Evolutionary conservation across 192 early-diverging fungal genomes (phyloP).

Genomic region (Funneliformis geosporum): DNA sequence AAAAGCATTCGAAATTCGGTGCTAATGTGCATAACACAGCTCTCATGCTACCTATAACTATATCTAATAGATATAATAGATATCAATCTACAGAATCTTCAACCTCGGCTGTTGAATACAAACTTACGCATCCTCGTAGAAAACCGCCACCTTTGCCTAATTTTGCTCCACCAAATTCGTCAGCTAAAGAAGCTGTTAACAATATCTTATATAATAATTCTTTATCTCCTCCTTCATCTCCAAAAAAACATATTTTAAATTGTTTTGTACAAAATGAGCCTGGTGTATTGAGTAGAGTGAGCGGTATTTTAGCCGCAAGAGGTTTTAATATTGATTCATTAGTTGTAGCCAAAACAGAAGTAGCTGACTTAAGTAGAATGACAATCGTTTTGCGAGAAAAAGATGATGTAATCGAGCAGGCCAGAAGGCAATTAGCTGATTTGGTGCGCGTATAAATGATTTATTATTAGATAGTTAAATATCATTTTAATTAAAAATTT

Average conservation of each 20-base stretch:
- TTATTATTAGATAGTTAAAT: background rate
- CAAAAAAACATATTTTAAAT: constrained; percentile 88
- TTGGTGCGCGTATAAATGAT: constrained; percentile 60
- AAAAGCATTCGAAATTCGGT: no score
- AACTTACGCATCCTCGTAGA: constrained; percentile 47
- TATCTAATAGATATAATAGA: constrained; percentile 11
- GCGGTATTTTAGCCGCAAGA: constrained; percentile 88
- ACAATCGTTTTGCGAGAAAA: constrained; percentile 93
- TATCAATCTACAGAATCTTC: constrained; percentile 37
- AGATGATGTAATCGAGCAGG: constrained; percentile 84
- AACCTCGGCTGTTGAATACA: constrained; percentile 50
- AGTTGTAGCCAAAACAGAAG: constrained; percentile 95
- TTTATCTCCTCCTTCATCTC: constrained; percentile 45
- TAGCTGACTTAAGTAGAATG: constrained; percentile 89
- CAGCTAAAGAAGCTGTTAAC: constrained; percentile 92
- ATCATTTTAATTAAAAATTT: background rate
- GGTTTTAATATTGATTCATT: constrained; percentile 98
- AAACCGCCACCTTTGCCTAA: constrained; percentile 40
- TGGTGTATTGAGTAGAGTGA: constrained; percentile 78
- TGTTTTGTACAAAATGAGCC: constrained; percentile 93
- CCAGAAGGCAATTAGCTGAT: constrained; percentile 91
- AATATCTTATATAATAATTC: constrained; percentile 98
- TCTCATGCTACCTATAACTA: background rate
- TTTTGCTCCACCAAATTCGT: constrained; percentile 56
- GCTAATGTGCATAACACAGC: background rate